phyloP scores from a whole-genome alignment of 257 asterid species.

The Ligustrum vulgare region DNA sequence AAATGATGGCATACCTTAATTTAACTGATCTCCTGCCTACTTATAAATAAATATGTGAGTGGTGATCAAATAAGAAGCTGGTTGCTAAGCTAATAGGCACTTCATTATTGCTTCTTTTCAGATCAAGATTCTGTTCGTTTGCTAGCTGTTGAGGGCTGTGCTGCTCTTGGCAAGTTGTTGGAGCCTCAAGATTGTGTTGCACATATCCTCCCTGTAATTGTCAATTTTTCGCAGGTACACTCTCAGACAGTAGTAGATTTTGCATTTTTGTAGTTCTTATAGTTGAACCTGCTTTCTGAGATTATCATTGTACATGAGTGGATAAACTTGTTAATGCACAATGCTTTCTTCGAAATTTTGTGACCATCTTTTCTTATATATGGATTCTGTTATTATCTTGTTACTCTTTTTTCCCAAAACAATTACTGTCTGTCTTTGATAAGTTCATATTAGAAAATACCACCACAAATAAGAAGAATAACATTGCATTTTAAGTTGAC shows the following conservation, averaged over 20 bases:
- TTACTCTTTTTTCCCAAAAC: background rate
- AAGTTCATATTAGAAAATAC: background rate
- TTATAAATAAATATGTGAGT: background rate
- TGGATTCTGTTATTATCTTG: background rate
- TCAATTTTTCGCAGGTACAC: constrained; percentile 81
- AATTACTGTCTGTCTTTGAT: background rate
- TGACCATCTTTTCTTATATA: background rate
- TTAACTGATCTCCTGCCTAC: background rate
- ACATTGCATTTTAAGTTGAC: background rate
- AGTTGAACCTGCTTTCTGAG: constrained; percentile 2
- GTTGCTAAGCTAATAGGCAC: background rate
- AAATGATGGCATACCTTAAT: no score
- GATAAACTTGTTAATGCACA: constrained; percentile 4
- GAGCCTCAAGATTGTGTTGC: constrained; percentile 92
- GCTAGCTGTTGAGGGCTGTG: constrained; percentile 92
- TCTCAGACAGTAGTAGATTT: background rate
- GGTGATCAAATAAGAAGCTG: background rate
- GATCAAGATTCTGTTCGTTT: constrained; percentile 95
- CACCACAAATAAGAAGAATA: background rate
- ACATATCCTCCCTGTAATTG: constrained; percentile 84
- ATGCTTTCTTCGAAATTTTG: constrained; percentile 4
- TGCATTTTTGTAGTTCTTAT: constrained; percentile 15
- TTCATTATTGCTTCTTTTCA: constrained; percentile 28
- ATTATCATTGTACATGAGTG: constrained; percentile 7
- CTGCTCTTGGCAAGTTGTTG: constrained; percentile 91